Percentiles rank a stretch among this genome's conserved stretches.
Evolutionary conservation across 2,329 filamentous ascomycete species (phyloP).

Genomic region (Bipolaris bicolor): DNA sequence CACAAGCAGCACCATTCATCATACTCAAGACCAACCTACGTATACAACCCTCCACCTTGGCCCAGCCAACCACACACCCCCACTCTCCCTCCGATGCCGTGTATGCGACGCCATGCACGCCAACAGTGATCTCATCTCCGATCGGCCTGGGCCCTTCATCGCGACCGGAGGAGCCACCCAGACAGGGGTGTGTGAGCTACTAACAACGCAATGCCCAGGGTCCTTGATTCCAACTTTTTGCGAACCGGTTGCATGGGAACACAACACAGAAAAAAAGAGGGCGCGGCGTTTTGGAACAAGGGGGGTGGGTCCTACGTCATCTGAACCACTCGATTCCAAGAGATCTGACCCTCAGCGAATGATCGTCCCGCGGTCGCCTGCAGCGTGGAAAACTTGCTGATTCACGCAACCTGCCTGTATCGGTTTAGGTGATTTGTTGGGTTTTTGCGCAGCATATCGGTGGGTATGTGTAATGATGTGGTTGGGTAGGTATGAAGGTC

Average conservation of each 20-base stretch:
- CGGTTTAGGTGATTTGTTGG: not conserved
- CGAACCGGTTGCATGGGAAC: not conserved
- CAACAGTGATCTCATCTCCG: conserved; percentile 28
- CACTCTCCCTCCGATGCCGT: not conserved
- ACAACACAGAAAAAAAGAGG: not conserved
- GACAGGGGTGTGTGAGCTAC: no score
- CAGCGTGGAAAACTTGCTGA: not conserved
- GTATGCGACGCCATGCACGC: conserved; percentile 16
- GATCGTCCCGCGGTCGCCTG: not conserved
- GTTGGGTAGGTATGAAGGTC: not conserved
- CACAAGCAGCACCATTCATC: not conserved
- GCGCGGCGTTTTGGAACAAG: not conserved
- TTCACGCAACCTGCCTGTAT: not conserved
- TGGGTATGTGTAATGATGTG: not conserved
- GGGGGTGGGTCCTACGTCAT: not conserved
- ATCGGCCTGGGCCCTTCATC: not conserved
- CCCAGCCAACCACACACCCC: conserved; percentile 2
- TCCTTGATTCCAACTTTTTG: not conserved
- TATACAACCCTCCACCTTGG: not conserved
- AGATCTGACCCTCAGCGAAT: not conserved
- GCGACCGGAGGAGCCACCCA: no score
- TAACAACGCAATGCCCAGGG: not conserved
- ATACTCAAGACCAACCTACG: not conserved
- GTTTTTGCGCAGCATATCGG: not conserved
- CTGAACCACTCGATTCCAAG: not conserved